These are phyloP conservation scores for Babesia divergens DNA, from an alignment of 169 alveolate genomes.

Conservation along the genomic window DNA sequence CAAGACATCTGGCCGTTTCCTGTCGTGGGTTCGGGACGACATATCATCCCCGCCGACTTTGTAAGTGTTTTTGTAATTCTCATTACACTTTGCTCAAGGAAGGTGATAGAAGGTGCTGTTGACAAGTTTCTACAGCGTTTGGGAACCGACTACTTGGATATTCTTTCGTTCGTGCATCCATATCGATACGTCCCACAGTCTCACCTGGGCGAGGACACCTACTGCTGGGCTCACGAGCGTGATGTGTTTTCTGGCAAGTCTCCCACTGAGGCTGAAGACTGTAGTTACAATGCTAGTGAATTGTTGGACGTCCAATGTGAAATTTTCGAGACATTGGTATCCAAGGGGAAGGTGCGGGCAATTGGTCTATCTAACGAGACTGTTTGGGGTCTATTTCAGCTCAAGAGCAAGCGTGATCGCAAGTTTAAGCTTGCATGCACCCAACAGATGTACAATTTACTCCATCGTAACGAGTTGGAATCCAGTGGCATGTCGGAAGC, in stretches of 20 bases:
- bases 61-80: constrained; percentile 31
- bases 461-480: constrained; percentile 80
- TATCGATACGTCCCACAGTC: constrained; percentile 77
- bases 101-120: constrained; percentile 72
- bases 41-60: constrained; percentile 51
- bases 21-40: constrained; percentile 55
- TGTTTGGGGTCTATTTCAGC: constrained; percentile 75
- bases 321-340: constrained; percentile 61
- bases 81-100: neutral
- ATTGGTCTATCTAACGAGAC: constrained; percentile 81
- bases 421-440: constrained; percentile 60
- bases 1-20: constrained; percentile 46
- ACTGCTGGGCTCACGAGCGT: constrained; percentile 71
- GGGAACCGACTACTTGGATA: constrained; percentile 74
- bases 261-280: constrained; percentile 3
- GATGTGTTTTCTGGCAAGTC: constrained; percentile 36
- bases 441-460: constrained; percentile 74
- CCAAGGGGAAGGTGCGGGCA: constrained; percentile 76
- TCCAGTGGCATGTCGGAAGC: constrained; percentile 79
- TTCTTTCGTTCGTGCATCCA: constrained; percentile 74
- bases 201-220: constrained; percentile 80
- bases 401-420: constrained; percentile 61
- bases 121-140: constrained; percentile 68
- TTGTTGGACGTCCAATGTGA: constrained; percentile 67
- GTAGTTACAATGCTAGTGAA: neutral